Conservation (phyloP, 306 rosid genomes). For the Trifolium subterraneum region DNA sequence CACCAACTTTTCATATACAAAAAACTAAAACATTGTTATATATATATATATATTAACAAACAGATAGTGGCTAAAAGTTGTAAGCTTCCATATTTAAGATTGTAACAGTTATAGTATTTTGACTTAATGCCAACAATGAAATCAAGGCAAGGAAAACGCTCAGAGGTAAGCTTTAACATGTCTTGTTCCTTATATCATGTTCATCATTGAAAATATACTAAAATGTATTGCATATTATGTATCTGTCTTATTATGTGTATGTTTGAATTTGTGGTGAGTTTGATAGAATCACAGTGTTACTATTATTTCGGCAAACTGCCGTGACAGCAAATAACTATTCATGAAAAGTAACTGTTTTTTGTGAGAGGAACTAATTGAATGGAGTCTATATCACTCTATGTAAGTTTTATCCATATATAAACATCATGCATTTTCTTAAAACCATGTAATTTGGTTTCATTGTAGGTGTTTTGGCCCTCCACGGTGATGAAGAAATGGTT, state of each 20-base stretch:
- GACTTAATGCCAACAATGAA: constrained; percentile 58
- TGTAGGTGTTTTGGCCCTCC: constrained; percentile 94
- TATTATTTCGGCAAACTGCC: no score
- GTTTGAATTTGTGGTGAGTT: no score
- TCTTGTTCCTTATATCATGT: neutral
- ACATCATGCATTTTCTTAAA: constrained; percentile 2
- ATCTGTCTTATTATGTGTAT: neutral
- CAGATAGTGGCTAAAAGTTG: constrained; percentile 41
- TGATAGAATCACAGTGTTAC: no score
- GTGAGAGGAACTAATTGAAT: no score
- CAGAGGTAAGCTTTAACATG: constrained; percentile 66
- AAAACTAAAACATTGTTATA: neutral
- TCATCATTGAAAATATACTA: neutral
- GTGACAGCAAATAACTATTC: no score
- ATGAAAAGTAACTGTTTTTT: no score
- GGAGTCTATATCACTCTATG: no score
- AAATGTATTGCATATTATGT: no score
- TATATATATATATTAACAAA: no score
- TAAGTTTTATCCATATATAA: no score
- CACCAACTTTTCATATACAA: neutral
- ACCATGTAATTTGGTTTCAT: constrained; percentile 36
- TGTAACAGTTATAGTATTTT: constrained; percentile 35
- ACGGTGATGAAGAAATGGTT: constrained; percentile 94
- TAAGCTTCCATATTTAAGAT: constrained; percentile 53
- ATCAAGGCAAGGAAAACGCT: constrained; percentile 66